Evolutionary conservation across 2,329 filamentous ascomycete species (phyloP).

Genomic region (Falciphora oryzae): DNA sequence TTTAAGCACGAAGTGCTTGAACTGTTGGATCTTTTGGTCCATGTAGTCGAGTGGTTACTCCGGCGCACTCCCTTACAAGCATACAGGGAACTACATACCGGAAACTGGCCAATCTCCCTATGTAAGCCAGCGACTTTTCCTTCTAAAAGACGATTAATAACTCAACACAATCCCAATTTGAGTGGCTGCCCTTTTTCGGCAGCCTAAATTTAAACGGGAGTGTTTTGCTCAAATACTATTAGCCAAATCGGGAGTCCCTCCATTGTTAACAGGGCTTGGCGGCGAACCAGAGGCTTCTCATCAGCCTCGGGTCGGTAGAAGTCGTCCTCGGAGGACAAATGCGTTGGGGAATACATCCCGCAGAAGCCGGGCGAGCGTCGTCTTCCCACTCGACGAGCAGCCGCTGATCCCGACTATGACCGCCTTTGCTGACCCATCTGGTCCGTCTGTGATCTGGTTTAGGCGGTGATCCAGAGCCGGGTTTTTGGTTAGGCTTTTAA

Average conservation of each 20-base stretch:
- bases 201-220: constrained; percentile 35
- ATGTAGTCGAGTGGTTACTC: too few species aligned
- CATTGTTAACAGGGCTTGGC: not conserved
- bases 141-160: constrained; percentile 69
- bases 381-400: constrained; percentile 90
- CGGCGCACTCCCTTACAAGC: too few species aligned
- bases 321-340: constrained; percentile 92
- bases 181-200: constrained; percentile 54
- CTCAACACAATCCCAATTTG: constrained; percentile 89
- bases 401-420: constrained; percentile 79
- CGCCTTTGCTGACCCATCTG: constrained; percentile 35
- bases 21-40: too few species aligned
- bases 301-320: constrained; percentile 81
- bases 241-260: not conserved
- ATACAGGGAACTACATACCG: constrained; percentile 37
- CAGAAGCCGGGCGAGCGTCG: constrained; percentile 80
- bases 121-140: constrained; percentile 59
- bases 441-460: not conserved
- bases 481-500: too few species aligned
- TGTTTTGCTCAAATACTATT: not conserved
- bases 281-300: constrained; percentile 31
- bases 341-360: constrained; percentile 71
- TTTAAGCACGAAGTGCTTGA: too few species aligned
- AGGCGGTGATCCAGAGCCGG: too few species aligned
- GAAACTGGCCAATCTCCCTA: constrained; percentile 63